Evolutionary conservation across 306 rosid genomes (phyloP), one percentile per base, ranked within the genome.

Genomic region (Vigna unguiculata): DNA sequence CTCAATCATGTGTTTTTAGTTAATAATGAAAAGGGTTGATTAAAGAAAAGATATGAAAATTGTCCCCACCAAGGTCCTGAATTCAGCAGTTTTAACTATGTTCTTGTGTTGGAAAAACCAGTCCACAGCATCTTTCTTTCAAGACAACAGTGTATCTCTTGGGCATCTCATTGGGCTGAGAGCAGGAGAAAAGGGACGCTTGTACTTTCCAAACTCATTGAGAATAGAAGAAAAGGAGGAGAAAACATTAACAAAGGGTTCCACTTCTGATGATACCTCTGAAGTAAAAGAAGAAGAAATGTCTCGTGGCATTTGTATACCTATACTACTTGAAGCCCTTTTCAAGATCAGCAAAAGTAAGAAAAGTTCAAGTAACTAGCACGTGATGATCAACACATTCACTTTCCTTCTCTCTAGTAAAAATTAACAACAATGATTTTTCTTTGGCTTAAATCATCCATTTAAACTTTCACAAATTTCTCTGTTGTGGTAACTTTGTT

Each of bases 81-180:
- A 54, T 10, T 13, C 61, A 22, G 5, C 4, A 24, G 4, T 21
- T 68, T 36, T 73, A 19, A 72, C 62, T 30, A 15, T 20, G 16
- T 12, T 75, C 12, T 52, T 63, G 3, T 48, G 65, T 51, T 85
- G 76, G 48, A 75, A 63, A 47, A 78, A 78, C n/a, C 83, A 93
- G 98, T 93, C 98, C 24, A 84, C 91, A 2, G 93, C 92, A 36
- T 93, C 98, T 5, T 93, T 90, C 89, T 93, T 91, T 72, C 90
- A 88, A 83, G 97, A 93, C 81, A 88, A 49, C 7, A 88, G 97
- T 71, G 85, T 87, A 14, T 84, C 97, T 1, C 85, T 93, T 2
- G 98, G 97, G 11, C 84, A 91, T 78, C 84, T 93, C 1, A 88
- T 93, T 48, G 97, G 97, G 53, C 48, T 93, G 11, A 78, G 72